Base-by-base conservation (phyloP, 1,284 basidiomycete genomes). In the Tausonia pullulans region DNA sequence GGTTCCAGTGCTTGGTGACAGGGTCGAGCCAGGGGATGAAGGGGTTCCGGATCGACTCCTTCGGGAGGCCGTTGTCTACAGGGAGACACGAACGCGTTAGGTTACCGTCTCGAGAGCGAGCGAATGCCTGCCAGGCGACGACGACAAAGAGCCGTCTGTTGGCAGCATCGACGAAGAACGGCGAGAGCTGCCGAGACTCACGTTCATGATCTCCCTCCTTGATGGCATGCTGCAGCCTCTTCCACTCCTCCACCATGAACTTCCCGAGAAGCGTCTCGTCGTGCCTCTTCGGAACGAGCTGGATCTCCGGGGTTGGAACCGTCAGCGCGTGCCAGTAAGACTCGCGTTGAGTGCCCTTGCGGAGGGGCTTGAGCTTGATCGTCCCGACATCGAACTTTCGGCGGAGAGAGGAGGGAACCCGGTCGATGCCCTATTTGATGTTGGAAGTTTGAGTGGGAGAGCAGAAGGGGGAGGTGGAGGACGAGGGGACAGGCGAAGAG, bases 11-110 rank as follows among this genome's bases (percentile, higher is more conserved):
- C 8, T 54, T 54, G 44, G 52, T 58, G 57, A 65, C 40, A 2
- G 64, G 64, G 60, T 61, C 58, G 53, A 51, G 46, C 39, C 43
- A 61, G 14, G 60, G 64, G 40, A 65, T 48, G 60, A 65, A 65
- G 10, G 64, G 64, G 57, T 65, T 65, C 27, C 50, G 55, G 55
- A 65, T 52, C 39, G 16, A 39, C 7, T 56, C 60, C 45, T 54
- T 13, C 4, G 64, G 64, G 46, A 65, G 46, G 59, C 56, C 55
- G 55, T 49, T 50, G 49, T 27, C 64, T 65, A 27, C 3, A 48
- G 39, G 16, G 39, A 59, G 27, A 14, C 27, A 27, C 27, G 27
- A 27, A 27, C 27, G 27, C 27, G 27, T 27, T 27, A 49, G 40
- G 56, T 48, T 7, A 48, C 3, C 5, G 14, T 8, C 14, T 10